Evolutionary conservation across 257 asterid species (phyloP).

Genomic region (Forsythia viridissima): DNA sequence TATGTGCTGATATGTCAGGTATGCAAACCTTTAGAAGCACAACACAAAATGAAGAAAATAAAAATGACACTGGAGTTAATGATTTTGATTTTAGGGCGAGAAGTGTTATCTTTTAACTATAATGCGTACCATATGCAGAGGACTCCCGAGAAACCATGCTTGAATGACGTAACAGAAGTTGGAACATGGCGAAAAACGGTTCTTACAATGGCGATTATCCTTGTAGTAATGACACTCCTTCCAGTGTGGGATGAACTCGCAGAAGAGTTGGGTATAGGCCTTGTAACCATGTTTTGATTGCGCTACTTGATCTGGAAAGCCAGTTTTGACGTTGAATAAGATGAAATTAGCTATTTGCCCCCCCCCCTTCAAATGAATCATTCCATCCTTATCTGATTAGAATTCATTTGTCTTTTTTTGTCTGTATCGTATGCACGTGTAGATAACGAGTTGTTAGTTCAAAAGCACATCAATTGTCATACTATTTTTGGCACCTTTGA

Average conservation of each 20-base stretch:
- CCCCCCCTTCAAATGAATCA: not conserved
- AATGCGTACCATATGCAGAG: conserved; percentile 52
- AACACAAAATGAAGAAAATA: not conserved
- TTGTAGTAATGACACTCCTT: conserved; percentile 77
- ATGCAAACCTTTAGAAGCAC: conserved; percentile 15
- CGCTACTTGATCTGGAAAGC: conserved; percentile 17
- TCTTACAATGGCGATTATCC: conserved; percentile 46
- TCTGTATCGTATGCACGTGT: not conserved
- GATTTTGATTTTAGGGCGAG: not conserved
- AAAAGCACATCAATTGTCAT: not conserved
- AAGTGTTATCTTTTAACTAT: not conserved
- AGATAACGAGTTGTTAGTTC: not conserved
- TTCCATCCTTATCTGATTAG: not conserved
- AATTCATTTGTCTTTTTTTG: not conserved
- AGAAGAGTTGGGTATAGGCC: conserved; percentile 91
- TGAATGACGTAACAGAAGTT: conserved; percentile 90
- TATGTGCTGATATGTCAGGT: conserved; percentile 98
- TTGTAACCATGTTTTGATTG: conserved; percentile 55
- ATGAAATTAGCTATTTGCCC: conserved; percentile 4
- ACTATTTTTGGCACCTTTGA: not conserved
- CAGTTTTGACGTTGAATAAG: conserved; percentile 43
- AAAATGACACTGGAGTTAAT: not conserved
- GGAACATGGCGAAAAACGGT: conserved; percentile 78
- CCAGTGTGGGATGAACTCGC: conserved; percentile 98
- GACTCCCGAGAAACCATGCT: conserved; percentile 87